phyloP scores from a whole-genome alignment of 2,329 filamentous ascomycete genomes.

The Diaporthe helianthi region DNA sequence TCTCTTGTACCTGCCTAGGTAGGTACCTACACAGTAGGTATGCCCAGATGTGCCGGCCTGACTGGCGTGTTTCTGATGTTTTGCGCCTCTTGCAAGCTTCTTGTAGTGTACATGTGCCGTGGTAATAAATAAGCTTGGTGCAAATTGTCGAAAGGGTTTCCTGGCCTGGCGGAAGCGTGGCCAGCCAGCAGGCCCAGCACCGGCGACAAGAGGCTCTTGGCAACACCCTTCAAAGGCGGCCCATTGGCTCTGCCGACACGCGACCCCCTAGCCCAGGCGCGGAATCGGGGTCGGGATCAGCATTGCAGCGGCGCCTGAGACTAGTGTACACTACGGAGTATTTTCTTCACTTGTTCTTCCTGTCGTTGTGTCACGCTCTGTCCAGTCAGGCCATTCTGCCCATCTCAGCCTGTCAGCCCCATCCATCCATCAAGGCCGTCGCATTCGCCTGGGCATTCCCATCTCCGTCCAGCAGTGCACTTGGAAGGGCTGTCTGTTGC shows the following conservation, averaged over 20 bases:
- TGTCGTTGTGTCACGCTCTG: neutral
- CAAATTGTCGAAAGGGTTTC: conserved; percentile 12
- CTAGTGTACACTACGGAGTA: too few relatives aligned
- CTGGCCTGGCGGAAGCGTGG: conserved; percentile 10
- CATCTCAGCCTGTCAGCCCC: neutral
- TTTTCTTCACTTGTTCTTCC: neutral
- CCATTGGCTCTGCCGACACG: conserved; percentile 15
- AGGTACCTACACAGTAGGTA: neutral
- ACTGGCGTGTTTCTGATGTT: conserved; percentile 25
- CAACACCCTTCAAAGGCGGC: neutral
- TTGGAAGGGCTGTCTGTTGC: conserved; percentile 6
- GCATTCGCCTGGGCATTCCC: conserved; percentile 5
- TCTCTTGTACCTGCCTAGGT: neutral
- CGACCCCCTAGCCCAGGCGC: conserved; percentile 21
- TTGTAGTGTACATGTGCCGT: too few relatives aligned
- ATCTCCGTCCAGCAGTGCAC: neutral
- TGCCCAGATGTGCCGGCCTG: neutral
- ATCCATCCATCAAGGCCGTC: neutral
- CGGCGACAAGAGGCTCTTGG: conserved; percentile 21
- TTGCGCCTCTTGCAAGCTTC: neutral
- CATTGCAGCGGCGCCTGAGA: conserved; percentile 22
- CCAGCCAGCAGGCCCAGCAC: too few relatives aligned
- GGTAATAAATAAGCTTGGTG: too few relatives aligned
- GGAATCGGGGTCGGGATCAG: conserved; percentile 24
- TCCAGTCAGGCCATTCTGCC: neutral